phyloP scores from a whole-genome alignment of 1,284 basidiomycete species.

The Cryptococcus sp. region DNA sequence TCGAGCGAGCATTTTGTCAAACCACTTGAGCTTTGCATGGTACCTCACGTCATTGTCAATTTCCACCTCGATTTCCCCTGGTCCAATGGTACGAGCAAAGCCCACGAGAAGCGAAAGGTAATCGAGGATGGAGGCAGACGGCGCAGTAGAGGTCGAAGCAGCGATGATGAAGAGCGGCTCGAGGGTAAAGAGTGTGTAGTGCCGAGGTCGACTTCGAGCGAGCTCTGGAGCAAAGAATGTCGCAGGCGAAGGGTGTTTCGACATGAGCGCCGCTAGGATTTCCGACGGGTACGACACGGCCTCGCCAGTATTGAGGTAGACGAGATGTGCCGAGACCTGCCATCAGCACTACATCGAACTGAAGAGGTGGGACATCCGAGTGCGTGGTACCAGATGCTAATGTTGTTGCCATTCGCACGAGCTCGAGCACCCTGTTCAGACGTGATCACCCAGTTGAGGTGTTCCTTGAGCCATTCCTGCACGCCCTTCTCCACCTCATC shows the following conservation, averaged over 20 bases:
- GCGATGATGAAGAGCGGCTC: conserved; percentile 31
- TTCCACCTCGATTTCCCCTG: conserved; percentile 22
- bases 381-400: conserved; percentile 31
- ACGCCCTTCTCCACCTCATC: conserved; percentile 6
- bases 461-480: conserved; percentile 20
- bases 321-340: conserved; percentile 24
- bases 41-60: conserved; percentile 22
- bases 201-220: conserved; percentile 22
- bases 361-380: conserved; percentile 17
- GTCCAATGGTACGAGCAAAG: conserved; percentile 15
- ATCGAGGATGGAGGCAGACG: conserved; percentile 1
- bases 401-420: conserved; percentile 21
- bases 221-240: conserved; percentile 19
- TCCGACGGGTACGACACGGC: conserved; percentile 8
- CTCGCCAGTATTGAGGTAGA: conserved; percentile 10
- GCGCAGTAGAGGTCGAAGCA: conserved; percentile 4
- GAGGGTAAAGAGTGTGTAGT: conserved; percentile 31
- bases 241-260: conserved; percentile 9
- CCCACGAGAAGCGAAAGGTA: conserved; percentile 16
- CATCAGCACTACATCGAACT: not conserved
- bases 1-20: conserved; percentile 18
- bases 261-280: conserved; percentile 4
- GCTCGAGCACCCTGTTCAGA: conserved; percentile 24
- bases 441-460: conserved; percentile 25
- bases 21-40: conserved; percentile 21